Evolutionary conservation across 257 asterid genomes (phyloP), one percentile per base, ranked within the genome.

Genomic region (Lantana camara): DNA sequence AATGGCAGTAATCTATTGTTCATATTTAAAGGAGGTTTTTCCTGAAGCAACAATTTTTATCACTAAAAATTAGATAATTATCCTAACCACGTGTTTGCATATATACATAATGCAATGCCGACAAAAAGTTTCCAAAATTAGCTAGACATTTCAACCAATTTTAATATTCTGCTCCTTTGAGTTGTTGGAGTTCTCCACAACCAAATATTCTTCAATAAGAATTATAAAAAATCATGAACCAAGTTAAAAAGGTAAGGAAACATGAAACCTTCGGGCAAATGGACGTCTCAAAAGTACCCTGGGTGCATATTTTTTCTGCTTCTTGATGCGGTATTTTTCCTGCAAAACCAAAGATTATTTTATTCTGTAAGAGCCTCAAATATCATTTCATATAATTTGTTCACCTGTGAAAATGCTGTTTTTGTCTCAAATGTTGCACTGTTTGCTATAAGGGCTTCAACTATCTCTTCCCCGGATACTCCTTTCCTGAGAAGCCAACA

Each of bases 221-320:
- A n/a, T n/a, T n/a, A n/a, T 27, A 27, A 2, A 27, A 27, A 27
- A 27, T 27, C 32, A 53, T 35, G 52, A 72, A 32, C 17, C 51
- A 6, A 17, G 12, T 40, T 41, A 8, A 60, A 41, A 51, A 60
- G 44, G 17, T 9, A 46, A 51, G 45, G 60, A 50, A 60, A 37
- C 37, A n/a, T 14, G 42, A 69, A 60, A 93, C 99, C 97, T 90
- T 60, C 95, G 81, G 48, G 99, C 80, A 79, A 80, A 77, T 57
- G 99, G 97, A 69, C 99, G 96, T 61, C 99, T 79, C 55, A 90
- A 57, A 44, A 93, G 95, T 65, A 93, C 95, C 75, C 82, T 82
- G 20, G 99, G 99, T 20, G 97, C 95, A 73, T 93, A 85, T 79
- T 90, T 93, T 81, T 93, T 93, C 85, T 85, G 98, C 79, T 93